Evolutionary conservation across 176 grass and related monocot species (phyloP).

Genomic region (Ensete glaucum): DNA sequence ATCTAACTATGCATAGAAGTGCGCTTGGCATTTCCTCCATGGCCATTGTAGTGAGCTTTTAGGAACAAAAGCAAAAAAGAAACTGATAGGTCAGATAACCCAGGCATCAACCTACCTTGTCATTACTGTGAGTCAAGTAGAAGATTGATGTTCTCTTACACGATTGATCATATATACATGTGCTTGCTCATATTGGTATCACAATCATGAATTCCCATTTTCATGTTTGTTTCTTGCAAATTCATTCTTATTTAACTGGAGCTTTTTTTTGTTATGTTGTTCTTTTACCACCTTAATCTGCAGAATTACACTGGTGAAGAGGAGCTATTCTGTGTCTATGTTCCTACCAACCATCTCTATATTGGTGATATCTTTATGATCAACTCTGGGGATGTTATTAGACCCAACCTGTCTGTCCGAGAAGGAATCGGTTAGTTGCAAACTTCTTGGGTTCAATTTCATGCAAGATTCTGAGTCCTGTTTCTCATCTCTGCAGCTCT

Average conservation of each 20-base stretch:
- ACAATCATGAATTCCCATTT: not conserved
- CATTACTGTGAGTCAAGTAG: not conserved
- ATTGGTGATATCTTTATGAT: slow-evolving; percentile 19
- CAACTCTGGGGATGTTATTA: slow-evolving; percentile 15
- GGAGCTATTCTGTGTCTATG: slow-evolving; percentile 18
- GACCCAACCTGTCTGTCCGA: slow-evolving; percentile 16
- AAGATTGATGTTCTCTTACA: not conserved
- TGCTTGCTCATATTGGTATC: not conserved
- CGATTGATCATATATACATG: not conserved
- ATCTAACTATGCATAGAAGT: not conserved
- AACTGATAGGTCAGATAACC: not conserved
- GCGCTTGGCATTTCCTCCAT: not conserved
- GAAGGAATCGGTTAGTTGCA: slow-evolving; percentile 16
- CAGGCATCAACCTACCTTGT: not conserved
- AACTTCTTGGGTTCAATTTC: not conserved
- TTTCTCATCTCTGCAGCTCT: not conserved
- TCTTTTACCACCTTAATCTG: not conserved
- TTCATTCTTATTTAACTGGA: not conserved
- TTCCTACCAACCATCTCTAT: slow-evolving; percentile 25
- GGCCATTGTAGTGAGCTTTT: not conserved
- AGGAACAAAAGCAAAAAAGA: not conserved
- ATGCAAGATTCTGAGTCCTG: not conserved
- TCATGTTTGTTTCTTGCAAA: not conserved
- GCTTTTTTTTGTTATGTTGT: not conserved
- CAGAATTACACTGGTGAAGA: slow-evolving; percentile 15